Conservation (phyloP, 495 filamentous ascomycete species). For the Daldinia bambusicola region DNA sequence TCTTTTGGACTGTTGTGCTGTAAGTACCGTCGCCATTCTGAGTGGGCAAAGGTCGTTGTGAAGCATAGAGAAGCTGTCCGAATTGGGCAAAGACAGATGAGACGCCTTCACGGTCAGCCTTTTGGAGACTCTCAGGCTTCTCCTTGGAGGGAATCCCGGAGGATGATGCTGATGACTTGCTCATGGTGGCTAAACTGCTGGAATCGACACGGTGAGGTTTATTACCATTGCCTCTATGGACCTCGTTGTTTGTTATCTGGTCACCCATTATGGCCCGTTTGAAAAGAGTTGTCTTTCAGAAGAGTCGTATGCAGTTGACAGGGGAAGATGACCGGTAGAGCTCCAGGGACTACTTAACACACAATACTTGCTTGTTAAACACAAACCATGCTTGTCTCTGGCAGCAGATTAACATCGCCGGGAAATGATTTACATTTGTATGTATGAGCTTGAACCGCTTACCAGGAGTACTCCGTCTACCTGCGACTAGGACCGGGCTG, state of each 20-base stretch:
- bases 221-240: slow-evolving; percentile 27
- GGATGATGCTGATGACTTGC: slow-evolving; percentile 9
- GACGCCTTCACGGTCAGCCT: slow-evolving; percentile 53
- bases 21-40: slow-evolving; percentile 71
- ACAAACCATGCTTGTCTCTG: background rate
- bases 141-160: slow-evolving; percentile 30
- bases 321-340: background rate
- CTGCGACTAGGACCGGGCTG: background rate
- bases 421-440: background rate
- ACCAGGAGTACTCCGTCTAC: slow-evolving; percentile 9
- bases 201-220: slow-evolving; percentile 18
- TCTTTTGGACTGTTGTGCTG: slow-evolving; percentile 48
- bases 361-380: no score
- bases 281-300: slow-evolving; percentile 5
- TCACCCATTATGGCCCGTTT: slow-evolving; percentile 27
- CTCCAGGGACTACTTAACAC: background rate
- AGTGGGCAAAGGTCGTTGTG: slow-evolving; percentile 70
- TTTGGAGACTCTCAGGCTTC: slow-evolving; percentile 40
- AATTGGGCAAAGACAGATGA: slow-evolving; percentile 67
- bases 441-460: background rate
- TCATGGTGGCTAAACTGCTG: slow-evolving; percentile 23
- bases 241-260: slow-evolving; percentile 18
- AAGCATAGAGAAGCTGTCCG: slow-evolving; percentile 72
- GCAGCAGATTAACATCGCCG: no score
- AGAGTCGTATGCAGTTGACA: background rate